These are phyloP conservation scores for Hymenoscyphus occultus DNA, from an alignment of 2,329 filamentous ascomycete species.

Conservation along the genomic window DNA sequence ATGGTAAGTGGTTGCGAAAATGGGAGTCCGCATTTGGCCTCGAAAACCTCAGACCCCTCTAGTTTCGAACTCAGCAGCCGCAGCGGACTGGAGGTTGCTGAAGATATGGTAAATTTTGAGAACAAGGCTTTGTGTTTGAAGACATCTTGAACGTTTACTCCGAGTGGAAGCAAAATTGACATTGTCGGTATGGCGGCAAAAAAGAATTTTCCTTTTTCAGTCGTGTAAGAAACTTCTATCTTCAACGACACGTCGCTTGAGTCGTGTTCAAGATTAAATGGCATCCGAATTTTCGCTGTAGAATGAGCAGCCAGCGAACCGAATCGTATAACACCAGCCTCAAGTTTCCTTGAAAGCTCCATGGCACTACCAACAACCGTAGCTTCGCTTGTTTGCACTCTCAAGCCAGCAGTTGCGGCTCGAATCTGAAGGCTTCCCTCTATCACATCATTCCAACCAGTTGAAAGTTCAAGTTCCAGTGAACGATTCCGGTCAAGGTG, in stretches of 20 bases:
- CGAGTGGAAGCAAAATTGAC: conserved; percentile 74
- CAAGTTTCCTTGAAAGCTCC: conserved; percentile 48
- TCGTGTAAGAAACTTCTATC: conserved; percentile 73
- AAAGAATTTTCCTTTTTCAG: conserved; percentile 61
- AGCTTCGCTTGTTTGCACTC: conserved; percentile 60
- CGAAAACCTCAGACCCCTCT: conserved; percentile 65
- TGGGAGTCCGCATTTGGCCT: conserved; percentile 57
- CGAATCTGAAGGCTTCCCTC: conserved; percentile 60
- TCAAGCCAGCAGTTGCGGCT: conserved; percentile 62
- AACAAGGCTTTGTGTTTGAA: conserved; percentile 83
- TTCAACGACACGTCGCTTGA: conserved; percentile 68
- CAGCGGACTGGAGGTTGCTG: conserved; percentile 71
- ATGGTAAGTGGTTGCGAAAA: conserved; percentile 57
- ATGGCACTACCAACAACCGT: conserved; percentile 45
- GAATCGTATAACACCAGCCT: conserved; percentile 53
- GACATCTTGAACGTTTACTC: conserved; percentile 94
- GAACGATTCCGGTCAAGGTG: conserved; percentile 77
- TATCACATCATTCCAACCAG: conserved; percentile 69
- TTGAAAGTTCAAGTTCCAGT: conserved; percentile 69
- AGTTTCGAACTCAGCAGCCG: conserved; percentile 70
- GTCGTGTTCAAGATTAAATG: conserved; percentile 81
- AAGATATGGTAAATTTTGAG: conserved; percentile 87
- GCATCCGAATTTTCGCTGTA: conserved; percentile 61
- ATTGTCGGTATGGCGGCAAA: conserved; percentile 62
- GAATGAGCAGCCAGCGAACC: conserved; percentile 45